Evolutionary conservation across 2,329 filamentous ascomycete species (phyloP).

Genomic region (Paracoccidioides brasiliensis): DNA sequence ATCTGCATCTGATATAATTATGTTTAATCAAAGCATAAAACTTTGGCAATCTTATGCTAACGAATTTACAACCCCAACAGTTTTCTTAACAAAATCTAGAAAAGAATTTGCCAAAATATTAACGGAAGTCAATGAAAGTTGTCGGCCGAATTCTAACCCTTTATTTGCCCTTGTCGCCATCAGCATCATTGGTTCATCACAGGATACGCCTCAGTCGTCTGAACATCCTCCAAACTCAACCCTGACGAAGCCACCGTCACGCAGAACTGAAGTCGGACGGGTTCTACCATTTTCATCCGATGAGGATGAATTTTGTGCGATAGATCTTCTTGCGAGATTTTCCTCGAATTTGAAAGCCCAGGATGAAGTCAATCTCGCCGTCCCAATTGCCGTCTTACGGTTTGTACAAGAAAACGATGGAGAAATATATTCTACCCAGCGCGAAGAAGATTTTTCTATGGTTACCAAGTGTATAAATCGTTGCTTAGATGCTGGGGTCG

Average conservation of each 20-base stretch:
- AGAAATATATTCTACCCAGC: slow-evolving; percentile 7
- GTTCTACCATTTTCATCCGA: slow-evolving; percentile 32
- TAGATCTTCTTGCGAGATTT: slow-evolving; percentile 36
- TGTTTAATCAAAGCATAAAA: neutral
- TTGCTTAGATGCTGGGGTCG: slow-evolving; percentile 74
- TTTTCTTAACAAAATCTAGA: slow-evolving; percentile 42
- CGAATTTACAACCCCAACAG: slow-evolving; percentile 22
- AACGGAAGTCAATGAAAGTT: slow-evolving; percentile 37
- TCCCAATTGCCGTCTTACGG: slow-evolving; percentile 37
- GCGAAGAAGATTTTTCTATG: slow-evolving; percentile 32
- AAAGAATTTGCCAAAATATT: slow-evolving; percentile 41
- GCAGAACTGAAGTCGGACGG: slow-evolving; percentile 16
- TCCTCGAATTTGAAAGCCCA: slow-evolving; percentile 38
- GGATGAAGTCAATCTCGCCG: slow-evolving; percentile 35
- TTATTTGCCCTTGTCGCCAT: slow-evolving; percentile 45
- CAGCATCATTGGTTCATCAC: slow-evolving; percentile 29
- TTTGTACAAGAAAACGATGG: slow-evolving; percentile 17
- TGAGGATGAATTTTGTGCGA: slow-evolving; percentile 35
- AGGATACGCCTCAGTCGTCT: slow-evolving; percentile 13
- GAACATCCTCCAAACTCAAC: slow-evolving; percentile 13
- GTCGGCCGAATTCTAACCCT: slow-evolving; percentile 34
- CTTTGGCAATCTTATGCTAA: neutral
- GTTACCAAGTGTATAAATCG: slow-evolving; percentile 27
- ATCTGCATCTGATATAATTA: neutral
- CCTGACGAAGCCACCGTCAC: slow-evolving; percentile 18